Evolutionary conservation across 1,284 basidiomycete species (phyloP), one percentile per base, ranked within the genome.

Genomic region (Entoloma clypeatum): DNA sequence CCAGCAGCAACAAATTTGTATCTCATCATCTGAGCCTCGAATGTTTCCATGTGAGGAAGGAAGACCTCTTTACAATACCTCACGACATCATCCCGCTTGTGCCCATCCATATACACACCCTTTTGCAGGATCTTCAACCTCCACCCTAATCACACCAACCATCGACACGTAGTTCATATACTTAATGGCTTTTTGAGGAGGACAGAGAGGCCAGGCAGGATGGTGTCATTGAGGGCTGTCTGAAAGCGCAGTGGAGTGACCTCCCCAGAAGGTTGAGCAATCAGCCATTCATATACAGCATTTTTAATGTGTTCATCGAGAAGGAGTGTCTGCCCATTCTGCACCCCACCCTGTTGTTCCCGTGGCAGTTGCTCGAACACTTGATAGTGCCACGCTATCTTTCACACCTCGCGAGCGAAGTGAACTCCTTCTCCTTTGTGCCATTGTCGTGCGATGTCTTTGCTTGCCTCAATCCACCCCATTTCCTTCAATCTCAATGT

Each of bases 71-170:
- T 24, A 0, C 54, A 48, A 51, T 67, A 65, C 10, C 58, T 36
- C 0, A 63, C 58, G 18, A 69, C 62, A 57, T 69, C 64, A 7
- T 36, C 39, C 5, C 52, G 44, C 34, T 68, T 60, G 52, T 68
- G 66, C 0, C 67, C 64, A 62, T 67, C 64, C 49, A 62, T 57
- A 40, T 63, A 64, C 29, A 66, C 55, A 5, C 61, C 59, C 43
- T 66, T 65, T 18, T 49, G 34, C 2, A 62, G 16, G 1, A 52
- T n/a, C n/a, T 55, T 58, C 3, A 31, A 32, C 10, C 41, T 16
- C 49, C 52, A 62, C 2, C 59, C 59, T 16, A 64, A 45, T 39
- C 53, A 58, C 10, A 57, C 39, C 0, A 65, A 44, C 64, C 64
- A 67, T 5, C 52, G 49, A 5, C 47, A 42, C 21, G 61, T 60